phyloP scores from a whole-genome alignment of 2,329 filamentous ascomycete genomes.

The Fusarium odoratissimum region DNA sequence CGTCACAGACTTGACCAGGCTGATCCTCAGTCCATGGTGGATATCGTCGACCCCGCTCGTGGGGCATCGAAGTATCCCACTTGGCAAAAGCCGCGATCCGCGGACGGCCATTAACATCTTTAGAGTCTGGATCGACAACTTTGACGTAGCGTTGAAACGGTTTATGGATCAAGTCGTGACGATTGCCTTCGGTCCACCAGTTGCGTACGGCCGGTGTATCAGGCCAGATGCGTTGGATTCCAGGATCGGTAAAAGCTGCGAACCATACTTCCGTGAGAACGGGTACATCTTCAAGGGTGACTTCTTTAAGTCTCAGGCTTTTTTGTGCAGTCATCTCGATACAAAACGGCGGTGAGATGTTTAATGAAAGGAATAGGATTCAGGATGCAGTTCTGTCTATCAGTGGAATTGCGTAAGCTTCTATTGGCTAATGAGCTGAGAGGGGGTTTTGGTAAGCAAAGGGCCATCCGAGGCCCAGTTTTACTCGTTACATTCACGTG shows the following conservation, averaged over 20 bases:
- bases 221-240: constrained; percentile 28
- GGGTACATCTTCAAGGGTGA: constrained; percentile 13
- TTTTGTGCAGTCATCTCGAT: background rate
- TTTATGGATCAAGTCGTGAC: constrained; percentile 24
- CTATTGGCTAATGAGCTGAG: background rate
- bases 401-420: background rate
- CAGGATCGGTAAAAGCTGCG: constrained; percentile 27
- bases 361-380: background rate
- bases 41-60: constrained; percentile 30
- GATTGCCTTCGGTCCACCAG: constrained; percentile 36
- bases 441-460: background rate
- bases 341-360: background rate
- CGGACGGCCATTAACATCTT: constrained; percentile 2
- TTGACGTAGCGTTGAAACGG: constrained; percentile 36
- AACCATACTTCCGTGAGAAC: constrained; percentile 32
- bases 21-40: constrained; percentile 32
- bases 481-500: background rate
- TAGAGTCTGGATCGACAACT: constrained; percentile 21
- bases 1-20: constrained; percentile 23
- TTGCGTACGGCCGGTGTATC: constrained; percentile 29
- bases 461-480: no score
- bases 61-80: constrained; percentile 29
- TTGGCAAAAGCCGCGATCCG: constrained; percentile 37
- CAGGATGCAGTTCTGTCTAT: background rate
- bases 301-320: constrained; percentile 9